Percentiles rank a stretch among this genome's conserved stretches.
Conservation (phyloP, 805 yeast species). For the Yueomyces sp. region DNA sequence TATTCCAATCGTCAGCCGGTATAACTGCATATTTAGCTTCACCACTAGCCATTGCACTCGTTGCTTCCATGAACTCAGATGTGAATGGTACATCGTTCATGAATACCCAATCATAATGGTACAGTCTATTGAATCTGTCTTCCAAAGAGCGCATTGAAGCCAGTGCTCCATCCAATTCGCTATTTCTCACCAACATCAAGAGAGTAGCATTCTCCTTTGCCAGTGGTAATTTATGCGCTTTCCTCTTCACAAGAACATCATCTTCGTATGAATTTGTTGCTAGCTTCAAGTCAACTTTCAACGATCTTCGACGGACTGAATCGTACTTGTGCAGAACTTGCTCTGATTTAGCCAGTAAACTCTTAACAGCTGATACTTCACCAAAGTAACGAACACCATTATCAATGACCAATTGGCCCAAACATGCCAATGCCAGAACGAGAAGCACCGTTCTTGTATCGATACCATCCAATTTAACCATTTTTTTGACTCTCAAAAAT, state of each 20-base stretch:
- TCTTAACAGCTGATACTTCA: no score
- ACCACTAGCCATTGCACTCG: constrained; percentile 49
- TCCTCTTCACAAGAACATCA: constrained; percentile 2
- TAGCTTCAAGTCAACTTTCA: constrained; percentile 9
- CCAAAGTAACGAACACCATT: no score
- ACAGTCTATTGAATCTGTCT: constrained; percentile 56
- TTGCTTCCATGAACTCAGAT: constrained; percentile 46
- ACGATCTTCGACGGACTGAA: constrained; percentile 3
- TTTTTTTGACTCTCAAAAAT: no score
- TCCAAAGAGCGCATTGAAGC: constrained; percentile 64
- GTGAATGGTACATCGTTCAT: constrained; percentile 62
- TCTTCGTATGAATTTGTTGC: constrained; percentile 17
- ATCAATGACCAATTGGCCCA: no score
- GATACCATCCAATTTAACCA: no score
- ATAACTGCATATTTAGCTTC: constrained; percentile 50
- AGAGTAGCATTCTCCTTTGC: constrained; percentile 54
- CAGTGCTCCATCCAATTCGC: constrained; percentile 64
- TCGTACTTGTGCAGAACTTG: constrained; percentile 9
- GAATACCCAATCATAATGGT: constrained; percentile 67
- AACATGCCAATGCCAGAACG: no score
- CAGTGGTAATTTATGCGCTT: background rate
- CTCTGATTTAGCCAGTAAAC: constrained; percentile 4
- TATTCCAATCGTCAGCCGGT: constrained; percentile 62
- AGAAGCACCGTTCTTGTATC: no score
- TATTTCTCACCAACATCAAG: constrained; percentile 76